Percentiles rank a stretch among this genome's conserved stretches.
These are phyloP conservation scores for Solanum clarkiae DNA, from an alignment of 257 asterid genomes.

Conservation along the genomic window DNA sequence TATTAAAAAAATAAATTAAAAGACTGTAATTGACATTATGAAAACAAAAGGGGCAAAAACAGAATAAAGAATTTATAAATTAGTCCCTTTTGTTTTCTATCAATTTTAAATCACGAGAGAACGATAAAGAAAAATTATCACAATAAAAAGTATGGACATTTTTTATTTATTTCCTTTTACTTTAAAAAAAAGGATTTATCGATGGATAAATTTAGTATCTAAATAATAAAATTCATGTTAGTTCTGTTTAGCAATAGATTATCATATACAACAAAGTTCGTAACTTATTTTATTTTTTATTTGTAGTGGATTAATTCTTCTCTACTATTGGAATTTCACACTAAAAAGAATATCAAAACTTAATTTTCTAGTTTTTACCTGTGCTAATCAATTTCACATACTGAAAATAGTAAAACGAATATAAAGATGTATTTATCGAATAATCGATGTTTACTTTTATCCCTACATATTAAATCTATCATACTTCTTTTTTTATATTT, in stretches of 20 bases:
- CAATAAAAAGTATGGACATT: neutral
- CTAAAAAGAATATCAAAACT: neutral
- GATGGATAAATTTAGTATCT: no score
- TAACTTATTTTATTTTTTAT: neutral
- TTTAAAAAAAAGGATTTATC: no score
- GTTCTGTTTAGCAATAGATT: no score
- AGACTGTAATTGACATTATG: neutral
- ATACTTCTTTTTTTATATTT: neutral
- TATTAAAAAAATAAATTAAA: neutral
- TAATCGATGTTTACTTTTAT: neutral
- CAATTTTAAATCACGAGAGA: neutral
- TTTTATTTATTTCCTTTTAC: neutral
- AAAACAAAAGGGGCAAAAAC: neutral
- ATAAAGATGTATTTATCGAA: neutral
- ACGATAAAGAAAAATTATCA: neutral
- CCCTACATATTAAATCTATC: no score
- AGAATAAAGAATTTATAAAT: neutral
- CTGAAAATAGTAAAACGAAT: neutral
- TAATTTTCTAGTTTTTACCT: neutral
- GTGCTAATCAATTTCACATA: neutral
- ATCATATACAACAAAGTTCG: neutral
- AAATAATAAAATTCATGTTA: no score
- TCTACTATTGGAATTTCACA: neutral
- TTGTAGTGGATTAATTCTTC: neutral
- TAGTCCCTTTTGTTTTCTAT: neutral